phyloP scores from a whole-genome alignment of 2,329 filamentous ascomycete genomes.

The Phoma sp. region DNA sequence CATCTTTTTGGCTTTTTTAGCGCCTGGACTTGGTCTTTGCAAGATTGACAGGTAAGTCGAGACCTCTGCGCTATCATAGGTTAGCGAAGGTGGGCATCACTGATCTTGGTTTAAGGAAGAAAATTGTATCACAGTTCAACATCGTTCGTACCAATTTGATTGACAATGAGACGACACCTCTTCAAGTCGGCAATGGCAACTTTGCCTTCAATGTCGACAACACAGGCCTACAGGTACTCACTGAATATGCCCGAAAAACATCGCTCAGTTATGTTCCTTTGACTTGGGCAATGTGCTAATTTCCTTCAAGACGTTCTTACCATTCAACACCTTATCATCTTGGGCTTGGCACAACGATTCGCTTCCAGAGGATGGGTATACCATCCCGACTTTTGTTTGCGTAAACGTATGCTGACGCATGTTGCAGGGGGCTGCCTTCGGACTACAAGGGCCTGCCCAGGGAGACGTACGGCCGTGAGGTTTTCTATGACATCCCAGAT shows the following conservation, averaged over 20 bases:
- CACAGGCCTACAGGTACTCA: slow-evolving; percentile 50
- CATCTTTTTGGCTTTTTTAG: background rate
- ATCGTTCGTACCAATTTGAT: slow-evolving; percentile 27
- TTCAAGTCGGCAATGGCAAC: slow-evolving; percentile 57
- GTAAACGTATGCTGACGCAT: background rate
- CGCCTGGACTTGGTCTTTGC: background rate
- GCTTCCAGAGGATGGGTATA: slow-evolving; percentile 47
- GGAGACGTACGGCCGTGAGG: slow-evolving; percentile 50
- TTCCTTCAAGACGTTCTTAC: slow-evolving; percentile 40
- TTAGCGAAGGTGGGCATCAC: background rate
- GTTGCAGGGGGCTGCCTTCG: slow-evolving; percentile 24
- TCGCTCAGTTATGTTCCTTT: too few species aligned
- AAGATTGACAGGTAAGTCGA: slow-evolving; percentile 25
- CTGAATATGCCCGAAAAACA: too few species aligned
- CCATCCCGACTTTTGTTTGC: background rate
- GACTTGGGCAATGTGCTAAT: background rate
- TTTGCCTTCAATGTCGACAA: slow-evolving; percentile 56
- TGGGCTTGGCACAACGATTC: slow-evolving; percentile 55
- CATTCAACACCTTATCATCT: slow-evolving; percentile 49
- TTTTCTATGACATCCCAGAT: slow-evolving; percentile 52
- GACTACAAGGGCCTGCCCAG: slow-evolving; percentile 45
- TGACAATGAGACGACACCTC: slow-evolving; percentile 54
- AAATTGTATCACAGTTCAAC: slow-evolving; percentile 29
- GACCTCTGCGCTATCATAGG: background rate
- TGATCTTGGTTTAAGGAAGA: slow-evolving; percentile 3